These are phyloP conservation scores for Leccinum aurantiacum DNA, from an alignment of 768 basidiomycete species.

Conservation along the genomic window DNA sequence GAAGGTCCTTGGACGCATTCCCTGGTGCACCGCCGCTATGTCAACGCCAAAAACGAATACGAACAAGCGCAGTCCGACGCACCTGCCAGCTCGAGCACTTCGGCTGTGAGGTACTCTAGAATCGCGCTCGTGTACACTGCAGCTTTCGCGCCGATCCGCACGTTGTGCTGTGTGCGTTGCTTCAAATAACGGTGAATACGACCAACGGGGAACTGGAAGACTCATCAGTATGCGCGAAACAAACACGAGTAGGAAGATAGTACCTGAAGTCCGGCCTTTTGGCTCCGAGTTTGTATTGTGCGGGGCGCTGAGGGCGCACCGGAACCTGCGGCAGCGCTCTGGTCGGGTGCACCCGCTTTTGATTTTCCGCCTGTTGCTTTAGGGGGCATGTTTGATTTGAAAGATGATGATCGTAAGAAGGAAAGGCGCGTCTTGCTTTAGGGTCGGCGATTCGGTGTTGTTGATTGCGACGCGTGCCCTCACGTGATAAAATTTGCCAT, in stretches of 20 bases:
- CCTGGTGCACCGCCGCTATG: constrained; percentile 43
- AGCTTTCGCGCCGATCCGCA: constrained; percentile 96
- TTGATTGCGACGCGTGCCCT: constrained; percentile 31
- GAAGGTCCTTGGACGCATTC: constrained; percentile 96
- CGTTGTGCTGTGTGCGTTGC: constrained; percentile 88
- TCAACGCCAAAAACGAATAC: not conserved
- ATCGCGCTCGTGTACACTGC: constrained; percentile 97
- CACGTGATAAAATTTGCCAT: constrained; percentile 17
- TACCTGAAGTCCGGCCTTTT: constrained; percentile 88
- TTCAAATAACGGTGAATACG: constrained; percentile 97
- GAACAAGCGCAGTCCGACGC: constrained; percentile 22
- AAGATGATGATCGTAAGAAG: constrained; percentile 32
- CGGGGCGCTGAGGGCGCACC: constrained; percentile 34
- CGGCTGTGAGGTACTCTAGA: constrained; percentile 93
- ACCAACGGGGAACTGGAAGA: constrained; percentile 83
- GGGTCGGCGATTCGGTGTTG: constrained; percentile 34
- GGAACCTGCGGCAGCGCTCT: constrained; percentile 25
- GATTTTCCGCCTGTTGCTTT: constrained; percentile 63
- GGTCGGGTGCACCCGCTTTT: constrained; percentile 42
- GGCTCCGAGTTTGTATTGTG: constrained; percentile 67
- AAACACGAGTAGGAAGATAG: constrained; percentile 12
- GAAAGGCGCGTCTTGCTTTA: constrained; percentile 34
- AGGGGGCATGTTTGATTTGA: constrained; percentile 44
- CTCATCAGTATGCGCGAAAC: not conserved
- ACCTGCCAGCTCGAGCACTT: constrained; percentile 96